Percentiles rank a stretch among this genome's conserved stretches.
These are phyloP conservation scores for Starmerella sp. DNA, from an alignment of 805 yeast species.

Conservation along the genomic window DNA sequence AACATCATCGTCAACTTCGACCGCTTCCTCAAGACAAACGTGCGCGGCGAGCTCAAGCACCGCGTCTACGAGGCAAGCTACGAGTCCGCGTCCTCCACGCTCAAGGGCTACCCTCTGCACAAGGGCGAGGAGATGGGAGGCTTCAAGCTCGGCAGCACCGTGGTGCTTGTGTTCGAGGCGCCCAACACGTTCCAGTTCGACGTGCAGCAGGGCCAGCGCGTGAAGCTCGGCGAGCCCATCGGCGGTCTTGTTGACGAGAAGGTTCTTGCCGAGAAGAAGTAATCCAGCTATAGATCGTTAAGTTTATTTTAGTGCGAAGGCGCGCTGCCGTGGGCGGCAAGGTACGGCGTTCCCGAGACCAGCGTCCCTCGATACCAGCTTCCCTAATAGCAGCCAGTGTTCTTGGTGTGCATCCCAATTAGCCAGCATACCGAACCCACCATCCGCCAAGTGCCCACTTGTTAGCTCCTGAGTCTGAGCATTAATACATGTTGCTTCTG, in stretches of 20 bases:
- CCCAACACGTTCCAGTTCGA: slow-evolving; percentile 67
- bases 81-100: slow-evolving; percentile 56
- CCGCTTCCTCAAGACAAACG: slow-evolving; percentile 74
- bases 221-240: slow-evolving; percentile 72
- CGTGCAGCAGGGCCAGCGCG: slow-evolving; percentile 59
- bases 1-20: slow-evolving; percentile 87
- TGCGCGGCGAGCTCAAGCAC: slow-evolving; percentile 44
- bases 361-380: no score
- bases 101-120: slow-evolving; percentile 78
- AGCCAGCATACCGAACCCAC: no score
- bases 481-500: no score
- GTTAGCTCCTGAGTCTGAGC: no score
- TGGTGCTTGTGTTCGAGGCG: slow-evolving; percentile 94
- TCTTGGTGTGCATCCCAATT: no score
- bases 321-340: no score
- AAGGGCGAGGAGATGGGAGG: slow-evolving; percentile 98
- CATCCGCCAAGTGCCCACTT: no score
- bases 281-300: no score
- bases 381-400: no score
- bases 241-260: slow-evolving; percentile 33
- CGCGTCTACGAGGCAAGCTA: slow-evolving; percentile 93
- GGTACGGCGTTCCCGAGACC: no score
- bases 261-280: background rate
- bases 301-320: no score
- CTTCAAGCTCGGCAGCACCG: slow-evolving; percentile 88